phyloP scores from a whole-genome alignment of 352 stramenopile species.

The Phytophthora melonis region DNA sequence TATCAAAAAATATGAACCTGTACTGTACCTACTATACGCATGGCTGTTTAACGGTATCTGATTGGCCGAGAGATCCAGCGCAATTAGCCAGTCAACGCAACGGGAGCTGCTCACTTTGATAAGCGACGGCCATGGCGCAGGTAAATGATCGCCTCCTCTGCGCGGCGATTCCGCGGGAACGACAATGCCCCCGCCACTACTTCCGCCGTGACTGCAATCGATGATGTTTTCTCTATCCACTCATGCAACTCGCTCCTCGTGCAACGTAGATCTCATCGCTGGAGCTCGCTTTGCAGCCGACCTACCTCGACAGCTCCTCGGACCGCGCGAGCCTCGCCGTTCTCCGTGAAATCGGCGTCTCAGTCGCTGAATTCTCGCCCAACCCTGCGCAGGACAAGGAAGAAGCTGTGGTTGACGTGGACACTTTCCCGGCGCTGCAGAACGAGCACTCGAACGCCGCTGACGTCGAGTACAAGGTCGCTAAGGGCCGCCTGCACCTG shows the following conservation, averaged over 20 bases:
- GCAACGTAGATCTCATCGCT: constrained; percentile 24
- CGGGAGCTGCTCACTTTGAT: constrained; percentile 21
- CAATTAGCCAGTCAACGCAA: constrained; percentile 18
- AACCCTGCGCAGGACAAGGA: not conserved
- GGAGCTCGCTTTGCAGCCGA: constrained; percentile 56
- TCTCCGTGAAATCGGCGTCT: constrained; percentile 64
- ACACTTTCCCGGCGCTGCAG: constrained; percentile 33
- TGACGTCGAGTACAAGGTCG: constrained; percentile 49
- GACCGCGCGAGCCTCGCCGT: constrained; percentile 70
- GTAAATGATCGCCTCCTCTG: constrained; percentile 10
- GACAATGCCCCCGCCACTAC: constrained; percentile 3
- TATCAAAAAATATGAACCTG: constrained; percentile 47
- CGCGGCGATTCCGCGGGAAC: not conserved
- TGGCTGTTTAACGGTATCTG: not conserved
- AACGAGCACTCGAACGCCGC: constrained; percentile 59
- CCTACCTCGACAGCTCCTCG: constrained; percentile 69
- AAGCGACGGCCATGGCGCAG: constrained; percentile 24
- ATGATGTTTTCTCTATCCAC: constrained; percentile 17
- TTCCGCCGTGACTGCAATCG: not conserved
- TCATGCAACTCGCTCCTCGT: not conserved
- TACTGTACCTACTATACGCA: constrained; percentile 38
- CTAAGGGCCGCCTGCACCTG: constrained; percentile 54
- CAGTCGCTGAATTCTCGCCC: constrained; percentile 13
- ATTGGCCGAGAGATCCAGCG: constrained; percentile 26
- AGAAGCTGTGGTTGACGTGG: constrained; percentile 24